Evolutionary conservation across 768 basidiomycete species (phyloP).

Genomic region (Sarcodon sp.): DNA sequence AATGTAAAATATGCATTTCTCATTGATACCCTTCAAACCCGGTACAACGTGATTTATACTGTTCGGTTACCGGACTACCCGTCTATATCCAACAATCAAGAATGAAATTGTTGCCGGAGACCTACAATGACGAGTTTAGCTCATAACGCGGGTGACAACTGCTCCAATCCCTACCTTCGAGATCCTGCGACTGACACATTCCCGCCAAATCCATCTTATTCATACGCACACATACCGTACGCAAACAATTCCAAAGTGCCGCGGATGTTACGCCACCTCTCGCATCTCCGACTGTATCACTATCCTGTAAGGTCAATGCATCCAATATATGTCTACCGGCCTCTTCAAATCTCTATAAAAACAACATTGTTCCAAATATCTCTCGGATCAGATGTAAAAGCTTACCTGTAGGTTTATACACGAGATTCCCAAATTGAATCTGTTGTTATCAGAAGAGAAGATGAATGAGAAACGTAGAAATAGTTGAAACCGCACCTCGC

Average conservation of each 20-base stretch:
- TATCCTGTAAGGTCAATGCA: conserved; percentile 81
- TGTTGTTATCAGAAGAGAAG: conserved; percentile 14
- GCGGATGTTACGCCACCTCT: conserved; percentile 56
- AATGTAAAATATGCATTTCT: too few species aligned
- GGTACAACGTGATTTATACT: too few species aligned
- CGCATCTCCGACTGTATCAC: conserved; percentile 52
- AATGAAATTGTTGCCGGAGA: neutral
- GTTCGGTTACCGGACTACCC: too few species aligned
- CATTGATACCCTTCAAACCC: too few species aligned
- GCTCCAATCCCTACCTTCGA: conserved; percentile 35
- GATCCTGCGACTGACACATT: conserved; percentile 59
- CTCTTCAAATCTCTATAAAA: conserved; percentile 63
- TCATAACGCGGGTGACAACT: conserved; percentile 1
- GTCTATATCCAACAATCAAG: too few species aligned
- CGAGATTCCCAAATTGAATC: conserved; percentile 90
- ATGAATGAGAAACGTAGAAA: neutral
- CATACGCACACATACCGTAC: conserved; percentile 72
- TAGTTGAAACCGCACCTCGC: conserved; percentile 45
- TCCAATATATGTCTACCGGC: conserved; percentile 82
- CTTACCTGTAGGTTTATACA: conserved; percentile 75
- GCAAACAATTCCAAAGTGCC: conserved; percentile 81
- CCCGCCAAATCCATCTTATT: conserved; percentile 65
- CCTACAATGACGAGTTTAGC: too few species aligned
- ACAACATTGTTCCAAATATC: conserved; percentile 4
- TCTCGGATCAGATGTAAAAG: conserved; percentile 6